Base-by-base conservation (phyloP, 192 early-diverging fungal species). In the Jimgerdemannia lactiflua region DNA sequence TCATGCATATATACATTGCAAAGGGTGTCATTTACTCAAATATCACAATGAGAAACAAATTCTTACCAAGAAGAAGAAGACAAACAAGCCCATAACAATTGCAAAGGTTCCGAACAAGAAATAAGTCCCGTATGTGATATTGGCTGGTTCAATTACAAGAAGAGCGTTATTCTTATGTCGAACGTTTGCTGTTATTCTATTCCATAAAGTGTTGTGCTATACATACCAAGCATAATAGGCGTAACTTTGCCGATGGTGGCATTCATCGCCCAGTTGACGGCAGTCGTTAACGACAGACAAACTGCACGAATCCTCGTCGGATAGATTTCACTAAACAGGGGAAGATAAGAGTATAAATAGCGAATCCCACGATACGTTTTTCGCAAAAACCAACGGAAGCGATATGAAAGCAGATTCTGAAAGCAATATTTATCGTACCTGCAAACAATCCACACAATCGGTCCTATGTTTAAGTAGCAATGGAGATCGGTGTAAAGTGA, bases 191-290 rank as follows among this genome's bases (percentile, higher is more conserved):
- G 29, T 29, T 29, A 29, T 29, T 29, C 29, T 29, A 29, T 29
- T 29, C 29, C 29, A 29, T 29, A 29, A n/a, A 29, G 29, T 29
- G 29, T 29, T 29, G 29, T 29, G 29, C 29, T 29, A 29, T 29
- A 29, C 29, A 29, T 29, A 29, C 88, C 84, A 49, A 90, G 77
- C 40, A 94, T 78, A 54, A 92, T 88, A 0, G 92, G 92, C 8
- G 86, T 83, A 14, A 88, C 81, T 74, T 90, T 84, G n/a, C 82
- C 87, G 19, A 94, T 86, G 63, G 86, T 74, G 77, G 87, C 87
- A 84, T 93, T 94, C 79, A 86, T 89, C 64, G 89, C 77, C 93
- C 93, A 95, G 84, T 95, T 95, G 69, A 92, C 84, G 11, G 91
- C 85, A 7, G 92, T 94, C 8, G 88, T 86, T 3, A 91, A 71